Percentiles rank a stretch among this genome's conserved stretches.
phyloP scores from a whole-genome alignment of 495 filamentous ascomycete species.

The Clavariopsis aquatica region DNA sequence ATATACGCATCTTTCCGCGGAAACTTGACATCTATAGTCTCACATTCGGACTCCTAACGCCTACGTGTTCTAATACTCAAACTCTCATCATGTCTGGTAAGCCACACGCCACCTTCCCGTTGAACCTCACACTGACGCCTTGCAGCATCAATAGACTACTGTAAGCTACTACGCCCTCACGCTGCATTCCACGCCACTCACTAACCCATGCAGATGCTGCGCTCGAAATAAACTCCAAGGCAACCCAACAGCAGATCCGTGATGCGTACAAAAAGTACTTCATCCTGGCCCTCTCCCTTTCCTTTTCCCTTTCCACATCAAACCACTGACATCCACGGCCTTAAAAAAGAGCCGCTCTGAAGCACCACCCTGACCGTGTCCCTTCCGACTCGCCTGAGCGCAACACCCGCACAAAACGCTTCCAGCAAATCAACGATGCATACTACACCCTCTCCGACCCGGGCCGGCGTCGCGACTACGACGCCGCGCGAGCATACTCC shows the following conservation, averaged over 20 bases:
- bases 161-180: constrained; percentile 22
- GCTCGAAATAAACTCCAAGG: constrained; percentile 72
- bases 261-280: constrained; percentile 87
- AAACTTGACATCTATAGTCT: no score
- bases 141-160: constrained; percentile 40
- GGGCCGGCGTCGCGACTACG: constrained; percentile 81
- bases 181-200: background rate
- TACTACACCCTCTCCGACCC: constrained; percentile 93
- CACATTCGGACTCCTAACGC: background rate
- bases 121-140: constrained; percentile 20
- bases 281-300: background rate
- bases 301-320: no score
- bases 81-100: constrained; percentile 28
- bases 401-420: constrained; percentile 76
- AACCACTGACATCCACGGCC: constrained; percentile 12
- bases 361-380: constrained; percentile 92
- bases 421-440: constrained; percentile 96
- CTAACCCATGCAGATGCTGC: constrained; percentile 52
- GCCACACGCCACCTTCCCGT: background rate
- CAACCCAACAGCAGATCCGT: constrained; percentile 81
- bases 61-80: background rate
- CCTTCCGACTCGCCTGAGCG: constrained; percentile 82
- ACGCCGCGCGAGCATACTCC: constrained; percentile 63
- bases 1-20: background rate
- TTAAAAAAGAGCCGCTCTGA: constrained; percentile 92